Base-by-base conservation (phyloP, 139 green algal species). In the Coelastrella sp. region DNA sequence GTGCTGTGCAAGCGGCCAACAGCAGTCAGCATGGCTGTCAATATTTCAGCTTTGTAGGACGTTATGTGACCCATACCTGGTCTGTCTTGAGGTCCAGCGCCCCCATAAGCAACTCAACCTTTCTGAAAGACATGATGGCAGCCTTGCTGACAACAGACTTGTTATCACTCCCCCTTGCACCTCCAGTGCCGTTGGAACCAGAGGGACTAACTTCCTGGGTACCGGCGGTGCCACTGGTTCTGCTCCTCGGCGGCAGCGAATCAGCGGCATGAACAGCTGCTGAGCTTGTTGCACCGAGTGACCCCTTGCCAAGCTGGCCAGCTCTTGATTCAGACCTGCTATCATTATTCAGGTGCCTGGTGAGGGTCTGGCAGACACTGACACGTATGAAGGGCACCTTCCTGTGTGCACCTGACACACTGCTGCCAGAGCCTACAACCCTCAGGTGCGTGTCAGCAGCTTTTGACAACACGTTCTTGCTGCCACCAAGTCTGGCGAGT, bases 71-170 rank as follows among this genome's bases (percentile, higher is more conserved):
- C 8, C 84, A 17, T 40, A 88, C 74, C 87, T 94, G 88, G 67
- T 94, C 89, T 7, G 88, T 88, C 5, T 86, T 87, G 21, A 94
- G 85, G 85, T 94, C 89, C 81, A 94, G 35, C 4, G 86, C 76
- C 5, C 84, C 82, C 3, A 94, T 53, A 43, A 91, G 81, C 64
- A 95, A n/a, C 35, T 90, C 85, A 32, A 97, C 77, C 66, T 93
- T 79, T 72, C 94, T 95, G 91, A 95, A 97, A 1, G 92, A 95
- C 69, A 94, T 76, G 71, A 98, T 98, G 72, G 79, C 84, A 23
- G 79, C 66, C 85, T 85, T 85, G 75, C 51, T 62, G 32, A 83
- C 66, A 75, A 41, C 78, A 34, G 60, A 75, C 34, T 45, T 48
- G 53, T 57, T 73, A 23, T 60, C 17, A 60, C 30, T 43, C 4